Base-by-base conservation (phyloP, 768 basidiomycete species). In the Auriculariales sp. region DNA sequence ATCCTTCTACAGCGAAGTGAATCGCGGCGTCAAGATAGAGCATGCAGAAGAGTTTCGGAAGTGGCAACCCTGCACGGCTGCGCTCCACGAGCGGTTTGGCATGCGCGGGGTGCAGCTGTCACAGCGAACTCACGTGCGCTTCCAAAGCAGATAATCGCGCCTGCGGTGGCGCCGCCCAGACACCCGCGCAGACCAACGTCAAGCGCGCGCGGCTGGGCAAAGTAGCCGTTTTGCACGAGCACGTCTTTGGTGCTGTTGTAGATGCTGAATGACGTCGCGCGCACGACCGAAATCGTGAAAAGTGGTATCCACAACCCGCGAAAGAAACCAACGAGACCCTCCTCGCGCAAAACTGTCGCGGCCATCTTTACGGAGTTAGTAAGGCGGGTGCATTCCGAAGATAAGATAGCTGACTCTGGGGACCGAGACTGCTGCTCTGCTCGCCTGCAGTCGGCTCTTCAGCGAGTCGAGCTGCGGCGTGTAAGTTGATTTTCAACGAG, bases 231-330 rank as follows among this genome's bases (percentile, higher is more conserved):
- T 46, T 73, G 67, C 48, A 73, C 71, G 57, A 83, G 80, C 54
- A 72, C 68, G 56, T 88, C 83, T 66, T 89, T 93, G 32, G 85
- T 88, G 34, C 77, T 69, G 48, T 79, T 85, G 64, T 93, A 93
- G 55, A 94, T 91, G 1, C 85, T 87, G 67, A 95, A 93, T 45
- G 85, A 89, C 28, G 87, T 82, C 87, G 68, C 63, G 81, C 94
- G 89, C 64, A 97, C 92, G 62, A 94, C 90, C 4, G 92, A 91
- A 57, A 98, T 98, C 7, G 92, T 94, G 65, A 91, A 72, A 49
- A 97, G 76, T 44, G 94, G 93, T 57, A 98, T 86, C 79, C 86
- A 88, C 47, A 92, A 60, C 51, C 89, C 89, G 50, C 91, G 75
- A 64, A 88, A 94, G 66, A 91, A 97, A 49, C 94, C 93, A 55